These are phyloP conservation scores for Pyrus hybrid DNA, from an alignment of 331 rosid genomes.

Conservation along the genomic window DNA sequence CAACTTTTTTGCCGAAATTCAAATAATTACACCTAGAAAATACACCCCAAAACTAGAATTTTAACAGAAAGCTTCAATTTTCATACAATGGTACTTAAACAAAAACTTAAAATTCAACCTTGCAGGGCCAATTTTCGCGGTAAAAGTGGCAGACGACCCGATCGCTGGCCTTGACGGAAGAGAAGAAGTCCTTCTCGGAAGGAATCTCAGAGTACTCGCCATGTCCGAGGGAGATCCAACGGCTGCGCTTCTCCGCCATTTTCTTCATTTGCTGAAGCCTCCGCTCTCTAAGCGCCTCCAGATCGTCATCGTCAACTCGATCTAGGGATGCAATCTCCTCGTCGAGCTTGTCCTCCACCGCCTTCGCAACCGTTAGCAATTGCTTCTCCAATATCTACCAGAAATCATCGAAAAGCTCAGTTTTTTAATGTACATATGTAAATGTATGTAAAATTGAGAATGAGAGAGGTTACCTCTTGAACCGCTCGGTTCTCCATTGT, in stretches of 20 bases:
- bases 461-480: neutral
- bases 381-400: constrained; percentile 65
- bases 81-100: neutral
- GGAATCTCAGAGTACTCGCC: constrained; percentile 75
- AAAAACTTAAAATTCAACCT: constrained; percentile 31
- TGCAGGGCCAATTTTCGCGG: constrained; percentile 99
- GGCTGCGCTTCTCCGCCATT: constrained; percentile 91
- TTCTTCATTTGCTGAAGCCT: constrained; percentile 95
- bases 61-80: neutral
- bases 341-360: constrained; percentile 81
- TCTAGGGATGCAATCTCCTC: constrained; percentile 85
- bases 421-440: neutral
- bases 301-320: constrained; percentile 69
- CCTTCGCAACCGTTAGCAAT: constrained; percentile 76
- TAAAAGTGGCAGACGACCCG: constrained; percentile 97
- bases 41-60: neutral
- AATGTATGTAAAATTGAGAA: neutral
- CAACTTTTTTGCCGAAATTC: neutral
- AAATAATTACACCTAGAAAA: neutral
- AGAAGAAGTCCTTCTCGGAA: constrained; percentile 85
- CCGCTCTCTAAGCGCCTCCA: constrained; percentile 79
- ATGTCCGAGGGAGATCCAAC: constrained; percentile 91
- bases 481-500: constrained; percentile 13
- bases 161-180: constrained; percentile 88
- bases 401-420: neutral